phyloP scores from a whole-genome alignment of 192 early-diverging fungal species.

The Powellomyces hirtus region DNA sequence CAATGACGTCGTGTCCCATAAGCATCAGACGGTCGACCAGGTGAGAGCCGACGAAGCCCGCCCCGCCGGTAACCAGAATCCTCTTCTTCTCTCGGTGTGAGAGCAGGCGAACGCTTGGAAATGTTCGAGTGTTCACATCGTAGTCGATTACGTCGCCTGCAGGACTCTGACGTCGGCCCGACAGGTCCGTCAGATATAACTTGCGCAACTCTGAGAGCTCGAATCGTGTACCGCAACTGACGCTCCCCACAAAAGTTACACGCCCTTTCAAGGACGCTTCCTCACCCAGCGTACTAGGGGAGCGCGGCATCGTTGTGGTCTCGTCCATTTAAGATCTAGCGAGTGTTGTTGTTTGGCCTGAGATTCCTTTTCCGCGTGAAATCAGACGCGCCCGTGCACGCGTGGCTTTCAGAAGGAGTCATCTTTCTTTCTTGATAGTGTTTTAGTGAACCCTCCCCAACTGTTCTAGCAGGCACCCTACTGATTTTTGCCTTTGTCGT shows the following conservation, averaged over 20 bases:
- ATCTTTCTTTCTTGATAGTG: too few relatives aligned
- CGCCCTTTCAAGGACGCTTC: not conserved
- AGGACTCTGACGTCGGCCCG: not conserved
- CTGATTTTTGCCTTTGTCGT: too few relatives aligned
- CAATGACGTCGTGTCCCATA: slow-evolving; percentile 80
- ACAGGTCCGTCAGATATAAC: slow-evolving; percentile 21
- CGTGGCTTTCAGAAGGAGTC: too few relatives aligned
- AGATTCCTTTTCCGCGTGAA: too few relatives aligned
- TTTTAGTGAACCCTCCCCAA: too few relatives aligned
- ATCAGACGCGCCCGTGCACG: too few relatives aligned
- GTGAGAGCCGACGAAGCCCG: slow-evolving; percentile 86
- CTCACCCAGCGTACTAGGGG: not conserved
- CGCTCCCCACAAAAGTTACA: slow-evolving; percentile 4
- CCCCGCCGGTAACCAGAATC: slow-evolving; percentile 81
- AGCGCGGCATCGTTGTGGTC: too few relatives aligned
- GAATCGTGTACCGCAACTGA: slow-evolving; percentile 14
- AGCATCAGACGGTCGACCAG: slow-evolving; percentile 77
- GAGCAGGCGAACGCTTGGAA: slow-evolving; percentile 61
- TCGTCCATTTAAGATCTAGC: too few relatives aligned
- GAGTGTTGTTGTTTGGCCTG: too few relatives aligned
- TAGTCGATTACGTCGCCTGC: slow-evolving; percentile 10
- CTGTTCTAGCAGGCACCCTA: too few relatives aligned
- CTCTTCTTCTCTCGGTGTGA: slow-evolving; percentile 55
- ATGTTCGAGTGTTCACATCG: slow-evolving; percentile 26
- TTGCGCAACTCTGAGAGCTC: slow-evolving; percentile 24